Base-by-base conservation (phyloP, 208 protist genomes). In the Acanthamoeba healyi region DNA sequence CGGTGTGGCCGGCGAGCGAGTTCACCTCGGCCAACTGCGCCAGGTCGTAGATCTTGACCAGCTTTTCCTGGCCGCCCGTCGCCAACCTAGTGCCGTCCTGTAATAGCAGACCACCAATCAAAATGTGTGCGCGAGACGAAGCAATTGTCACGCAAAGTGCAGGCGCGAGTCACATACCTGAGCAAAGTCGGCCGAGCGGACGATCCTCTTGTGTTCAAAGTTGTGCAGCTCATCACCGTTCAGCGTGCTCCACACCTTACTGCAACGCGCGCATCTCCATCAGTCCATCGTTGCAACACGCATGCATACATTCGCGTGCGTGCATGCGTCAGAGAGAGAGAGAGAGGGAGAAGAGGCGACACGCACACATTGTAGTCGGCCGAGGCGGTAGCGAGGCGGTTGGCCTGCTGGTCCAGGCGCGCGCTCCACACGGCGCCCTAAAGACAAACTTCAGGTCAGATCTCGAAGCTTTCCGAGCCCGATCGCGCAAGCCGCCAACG, bases 211-310 rank as follows among this genome's bases (percentile, higher is more conserved):
- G 95, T 98, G 98, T 54, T 95, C 96, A 97, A 98, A 98, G 36
- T 96, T 96, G 95, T 98, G 97, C 54, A 99, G 94, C 86, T 98
- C 97, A 67, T 98, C 96, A 15, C 98, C 98, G 14, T 96, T 98
- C 34, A 99, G 44, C 17, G 98, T 97, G 94, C 98, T 97, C 98
- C 98, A 99, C 17, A 99, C 91, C 95, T 98, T 98, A 17, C n/a
- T 94, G 67, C 51, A 49, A 24, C 61, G 61, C 29, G 49, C 49
- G n/a, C n/a, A n/a, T n/a, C n/a, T n/a, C n/a, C n/a, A n/a, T n/a
- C n/a, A n/a, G n/a, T n/a, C n/a, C n/a, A n/a, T n/a, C n/a, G n/a
- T n/a, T n/a, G n/a, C n/a, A n/a, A 56, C 49, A 56, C 49, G 15
- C 63, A 72, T 10, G 10, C 5, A 12, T 17, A 9, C 26, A 40